Evolutionary conservation across 2,329 filamentous ascomycete genomes (phyloP).

Genomic region (Sordariomycetes sp.): DNA sequence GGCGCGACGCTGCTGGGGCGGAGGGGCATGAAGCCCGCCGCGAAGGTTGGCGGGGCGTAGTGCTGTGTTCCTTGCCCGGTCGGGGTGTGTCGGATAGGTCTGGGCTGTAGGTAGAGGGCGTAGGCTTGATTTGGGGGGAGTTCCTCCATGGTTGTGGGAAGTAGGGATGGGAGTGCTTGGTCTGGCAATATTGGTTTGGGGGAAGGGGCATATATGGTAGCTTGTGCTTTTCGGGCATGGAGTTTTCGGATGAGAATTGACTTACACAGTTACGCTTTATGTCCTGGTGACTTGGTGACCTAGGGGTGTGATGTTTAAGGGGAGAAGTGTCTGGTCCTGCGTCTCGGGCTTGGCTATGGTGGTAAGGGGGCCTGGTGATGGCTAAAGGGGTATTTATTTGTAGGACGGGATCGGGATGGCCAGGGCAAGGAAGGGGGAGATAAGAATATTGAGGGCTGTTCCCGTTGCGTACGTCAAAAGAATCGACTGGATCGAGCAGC

Average conservation of each 20-base stretch:
- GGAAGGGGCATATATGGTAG: neutral
- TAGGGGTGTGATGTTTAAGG: no score
- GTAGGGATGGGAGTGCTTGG: neutral
- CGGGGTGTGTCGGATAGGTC: neutral
- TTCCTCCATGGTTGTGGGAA: neutral
- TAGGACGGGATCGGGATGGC: no score
- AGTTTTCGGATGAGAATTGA: neutral
- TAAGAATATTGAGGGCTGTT: no score
- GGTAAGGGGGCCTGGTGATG: no score
- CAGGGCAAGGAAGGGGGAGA: no score
- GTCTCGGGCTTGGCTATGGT: no score
- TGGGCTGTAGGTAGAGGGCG: neutral
- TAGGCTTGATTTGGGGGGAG: neutral
- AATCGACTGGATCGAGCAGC: no score
- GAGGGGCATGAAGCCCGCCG: constrained; percentile 42
- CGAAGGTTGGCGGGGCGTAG: constrained; percentile 22
- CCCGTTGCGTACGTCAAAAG: no score
- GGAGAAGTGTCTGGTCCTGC: no score
- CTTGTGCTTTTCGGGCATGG: neutral
- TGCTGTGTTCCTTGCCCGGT: neutral
- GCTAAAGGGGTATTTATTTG: no score
- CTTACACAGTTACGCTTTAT: no score
- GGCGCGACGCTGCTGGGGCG: constrained; percentile 83
- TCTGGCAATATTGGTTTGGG: neutral
- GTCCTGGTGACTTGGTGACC: no score